Conservation (phyloP, 805 yeast species). For the Pichia heedii region DNA sequence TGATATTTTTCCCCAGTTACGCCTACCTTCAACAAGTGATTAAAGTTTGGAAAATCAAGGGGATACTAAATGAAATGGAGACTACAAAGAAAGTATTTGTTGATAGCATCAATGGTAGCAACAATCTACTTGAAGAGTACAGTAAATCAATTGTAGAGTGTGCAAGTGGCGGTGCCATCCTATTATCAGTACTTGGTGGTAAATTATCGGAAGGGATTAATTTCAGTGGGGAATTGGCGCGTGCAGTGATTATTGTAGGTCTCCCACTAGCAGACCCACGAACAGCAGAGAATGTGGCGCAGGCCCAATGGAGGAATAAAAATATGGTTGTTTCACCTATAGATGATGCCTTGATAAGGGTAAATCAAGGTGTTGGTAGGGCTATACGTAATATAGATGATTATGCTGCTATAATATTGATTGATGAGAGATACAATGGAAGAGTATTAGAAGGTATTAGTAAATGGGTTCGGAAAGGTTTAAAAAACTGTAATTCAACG, state of each 20-base stretch:
- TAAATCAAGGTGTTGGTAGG: constrained; percentile 88
- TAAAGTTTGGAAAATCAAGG: constrained; percentile 40
- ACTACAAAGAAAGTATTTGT: constrained; percentile 39
- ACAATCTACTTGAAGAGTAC: constrained; percentile 43
- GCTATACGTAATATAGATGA: constrained; percentile 80
- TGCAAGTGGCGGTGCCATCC: constrained; percentile 45
- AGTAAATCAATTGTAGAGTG: constrained; percentile 29
- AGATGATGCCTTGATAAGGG: constrained; percentile 53
- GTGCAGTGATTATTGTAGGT: constrained; percentile 82
- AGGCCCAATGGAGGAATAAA: not conserved
- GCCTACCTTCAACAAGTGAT: constrained; percentile 50
- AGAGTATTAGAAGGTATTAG: constrained; percentile 32
- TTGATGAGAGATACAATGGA: constrained; percentile 52
- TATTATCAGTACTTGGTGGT: constrained; percentile 88
- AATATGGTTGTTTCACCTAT: too few species aligned
- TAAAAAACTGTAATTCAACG: too few species aligned
- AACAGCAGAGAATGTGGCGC: constrained; percentile 30
- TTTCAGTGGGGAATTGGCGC: constrained; percentile 77
- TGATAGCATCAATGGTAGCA: constrained; percentile 43
- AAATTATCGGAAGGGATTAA: constrained; percentile 90
- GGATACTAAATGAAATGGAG: constrained; percentile 28
- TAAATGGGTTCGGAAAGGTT: constrained; percentile 62
- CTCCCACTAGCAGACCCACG: constrained; percentile 74
- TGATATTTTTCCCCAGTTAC: constrained; percentile 81
- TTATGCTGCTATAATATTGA: constrained; percentile 63